Conservation (phyloP, 805 yeast species). For the Peterozyma xylosa region DNA sequence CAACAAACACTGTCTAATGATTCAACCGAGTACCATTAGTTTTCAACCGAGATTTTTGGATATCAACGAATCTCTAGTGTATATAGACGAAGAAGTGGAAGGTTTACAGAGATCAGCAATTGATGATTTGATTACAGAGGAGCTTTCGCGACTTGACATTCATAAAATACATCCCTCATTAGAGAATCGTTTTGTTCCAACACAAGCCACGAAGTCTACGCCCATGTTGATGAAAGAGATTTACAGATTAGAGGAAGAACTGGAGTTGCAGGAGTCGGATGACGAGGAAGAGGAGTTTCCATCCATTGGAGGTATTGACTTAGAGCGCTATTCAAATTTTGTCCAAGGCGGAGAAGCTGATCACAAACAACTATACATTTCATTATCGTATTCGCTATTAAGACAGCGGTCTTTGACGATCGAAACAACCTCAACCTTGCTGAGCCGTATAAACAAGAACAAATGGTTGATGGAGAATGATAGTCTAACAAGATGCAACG, state of each 20-base stretch:
- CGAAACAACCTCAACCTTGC: constrained; percentile 4
- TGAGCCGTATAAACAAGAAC: constrained; percentile 12
- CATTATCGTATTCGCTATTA: constrained; percentile 31
- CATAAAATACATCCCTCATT: constrained; percentile 1
- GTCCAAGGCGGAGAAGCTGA: constrained; percentile 12
- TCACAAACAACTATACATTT: constrained; percentile 22
- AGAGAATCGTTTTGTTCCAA: not conserved
- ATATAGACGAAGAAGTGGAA: constrained; percentile 16
- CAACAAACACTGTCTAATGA: too few relatives aligned
- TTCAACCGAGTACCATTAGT: too few relatives aligned
- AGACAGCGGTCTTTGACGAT: constrained; percentile 33
- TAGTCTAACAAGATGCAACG: constrained; percentile 20
- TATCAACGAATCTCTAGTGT: constrained; percentile 15
- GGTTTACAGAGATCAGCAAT: constrained; percentile 12
- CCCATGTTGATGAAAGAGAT: constrained; percentile 3
- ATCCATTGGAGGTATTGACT: constrained; percentile 24
- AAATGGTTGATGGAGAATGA: constrained; percentile 31
- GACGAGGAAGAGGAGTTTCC: constrained; percentile 16
- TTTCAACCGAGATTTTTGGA: not conserved
- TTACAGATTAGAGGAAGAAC: constrained; percentile 14
- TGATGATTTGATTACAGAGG: constrained; percentile 15
- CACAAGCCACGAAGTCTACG: not conserved
- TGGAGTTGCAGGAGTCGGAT: constrained; percentile 7
- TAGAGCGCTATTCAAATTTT: constrained; percentile 18
- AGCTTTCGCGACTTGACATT: constrained; percentile 7